Percentiles rank a stretch among this genome's conserved stretches.
These are phyloP conservation scores for Aureobasidium subglaciale DNA, from an alignment of 2,329 filamentous ascomycete genomes.

Conservation along the genomic window DNA sequence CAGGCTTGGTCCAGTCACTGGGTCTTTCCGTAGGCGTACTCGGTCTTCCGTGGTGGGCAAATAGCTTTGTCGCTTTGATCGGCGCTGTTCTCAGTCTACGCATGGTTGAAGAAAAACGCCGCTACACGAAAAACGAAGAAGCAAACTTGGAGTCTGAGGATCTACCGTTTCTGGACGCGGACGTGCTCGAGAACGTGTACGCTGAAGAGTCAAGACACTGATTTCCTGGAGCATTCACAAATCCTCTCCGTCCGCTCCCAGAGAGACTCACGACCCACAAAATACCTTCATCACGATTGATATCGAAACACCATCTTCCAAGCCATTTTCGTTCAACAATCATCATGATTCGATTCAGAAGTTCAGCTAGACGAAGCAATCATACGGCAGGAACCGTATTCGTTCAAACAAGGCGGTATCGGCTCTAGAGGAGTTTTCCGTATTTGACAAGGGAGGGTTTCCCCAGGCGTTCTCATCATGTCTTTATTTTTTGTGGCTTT, in stretches of 20 bases:
- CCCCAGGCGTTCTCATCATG: constrained; percentile 11
- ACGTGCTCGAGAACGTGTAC: not conserved
- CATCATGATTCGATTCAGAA: not conserved
- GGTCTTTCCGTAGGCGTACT: constrained; percentile 77
- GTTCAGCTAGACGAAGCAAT: not conserved
- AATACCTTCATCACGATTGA: not conserved
- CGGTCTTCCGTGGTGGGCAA: constrained; percentile 89
- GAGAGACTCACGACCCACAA: not conserved
- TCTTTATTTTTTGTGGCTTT: not conserved
- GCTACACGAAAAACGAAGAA: constrained; percentile 12
- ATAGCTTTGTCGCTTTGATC: constrained; percentile 64
- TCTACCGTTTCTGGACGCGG: constrained; percentile 4
- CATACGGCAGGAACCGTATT: not conserved
- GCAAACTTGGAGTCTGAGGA: constrained; percentile 6
- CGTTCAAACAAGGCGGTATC: not conserved
- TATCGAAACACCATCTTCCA: not conserved
- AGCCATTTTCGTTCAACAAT: not conserved
- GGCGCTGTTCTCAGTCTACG: constrained; percentile 70
- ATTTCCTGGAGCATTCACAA: not conserved
- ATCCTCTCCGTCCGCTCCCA: not conserved
- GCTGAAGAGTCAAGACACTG: not conserved
- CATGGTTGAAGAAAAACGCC: constrained; percentile 43
- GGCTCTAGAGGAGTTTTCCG: not conserved
- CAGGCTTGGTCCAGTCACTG: constrained; percentile 74
- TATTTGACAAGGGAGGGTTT: not conserved